These are phyloP conservation scores for Arabis alpina DNA, from an alignment of 345 rosid species.

Conservation along the genomic window DNA sequence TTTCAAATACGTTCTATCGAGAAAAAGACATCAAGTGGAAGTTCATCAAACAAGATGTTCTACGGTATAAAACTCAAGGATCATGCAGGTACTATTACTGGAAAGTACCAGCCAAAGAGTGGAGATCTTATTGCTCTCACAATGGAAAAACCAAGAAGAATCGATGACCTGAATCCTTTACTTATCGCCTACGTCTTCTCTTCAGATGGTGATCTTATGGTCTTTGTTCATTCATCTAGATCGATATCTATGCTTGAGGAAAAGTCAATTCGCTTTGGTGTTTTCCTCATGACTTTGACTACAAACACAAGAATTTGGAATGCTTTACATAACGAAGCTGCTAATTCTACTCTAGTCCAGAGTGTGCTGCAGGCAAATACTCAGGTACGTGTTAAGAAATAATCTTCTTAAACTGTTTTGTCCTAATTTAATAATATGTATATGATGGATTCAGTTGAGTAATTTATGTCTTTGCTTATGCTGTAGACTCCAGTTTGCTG, in stretches of 20 bases:
- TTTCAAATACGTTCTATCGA: neutral
- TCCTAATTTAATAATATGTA: too few relatives aligned
- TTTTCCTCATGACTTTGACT: slow-evolving; percentile 41
- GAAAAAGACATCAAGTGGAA: neutral
- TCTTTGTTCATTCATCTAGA: slow-evolving; percentile 41
- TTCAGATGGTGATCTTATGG: neutral
- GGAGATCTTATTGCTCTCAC: slow-evolving; percentile 54
- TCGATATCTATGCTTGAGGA: slow-evolving; percentile 3
- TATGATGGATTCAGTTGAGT: too few relatives aligned
- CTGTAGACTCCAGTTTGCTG: slow-evolving; percentile 13
- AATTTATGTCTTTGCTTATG: neutral
- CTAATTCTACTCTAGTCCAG: slow-evolving; percentile 30
- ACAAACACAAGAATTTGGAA: slow-evolving; percentile 52
- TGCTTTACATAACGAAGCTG: slow-evolving; percentile 38
- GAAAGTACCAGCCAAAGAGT: slow-evolving; percentile 40
- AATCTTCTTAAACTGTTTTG: neutral
- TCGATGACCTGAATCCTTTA: slow-evolving; percentile 38
- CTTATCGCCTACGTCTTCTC: slow-evolving; percentile 39
- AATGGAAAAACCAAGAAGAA: slow-evolving; percentile 35
- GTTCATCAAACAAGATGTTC: slow-evolving; percentile 1
- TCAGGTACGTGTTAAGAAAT: slow-evolving; percentile 14
- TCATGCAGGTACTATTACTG: too few relatives aligned
- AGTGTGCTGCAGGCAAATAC: slow-evolving; percentile 36
- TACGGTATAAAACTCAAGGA: slow-evolving; percentile 4
- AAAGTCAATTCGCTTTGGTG: slow-evolving; percentile 18